Conservation (phyloP, 31 red algal genomes). For the Porphyra umbilicalis region DNA sequence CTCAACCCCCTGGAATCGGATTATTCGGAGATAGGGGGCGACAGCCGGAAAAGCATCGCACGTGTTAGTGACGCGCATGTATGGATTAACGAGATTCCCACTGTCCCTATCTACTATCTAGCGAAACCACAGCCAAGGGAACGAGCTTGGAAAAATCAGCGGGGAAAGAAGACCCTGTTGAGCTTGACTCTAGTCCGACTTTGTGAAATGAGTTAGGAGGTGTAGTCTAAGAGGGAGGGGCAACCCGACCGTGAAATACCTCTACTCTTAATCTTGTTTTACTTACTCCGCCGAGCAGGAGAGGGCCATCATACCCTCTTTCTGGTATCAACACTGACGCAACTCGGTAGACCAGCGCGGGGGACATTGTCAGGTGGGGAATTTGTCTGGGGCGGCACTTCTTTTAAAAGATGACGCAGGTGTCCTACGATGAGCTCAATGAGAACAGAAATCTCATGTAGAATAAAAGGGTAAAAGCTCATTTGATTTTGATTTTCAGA, state of each 20-base stretch:
- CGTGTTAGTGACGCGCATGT: slow-evolving; percentile 64
- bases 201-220: slow-evolving; percentile 78
- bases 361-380: slow-evolving; percentile 40
- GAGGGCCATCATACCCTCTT: slow-evolving; percentile 3
- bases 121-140: slow-evolving; percentile 56
- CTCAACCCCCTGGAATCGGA: no score
- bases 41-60: no score
- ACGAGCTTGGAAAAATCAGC: slow-evolving; percentile 37
- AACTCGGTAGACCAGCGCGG: slow-evolving; percentile 1
- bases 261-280: slow-evolving; percentile 77
- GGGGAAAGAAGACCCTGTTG: no score
- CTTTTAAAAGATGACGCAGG: slow-evolving; percentile 40
- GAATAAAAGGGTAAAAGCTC: slow-evolving; percentile 79
- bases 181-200: no score
- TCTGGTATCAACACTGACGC: not conserved
- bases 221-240: slow-evolving; percentile 70
- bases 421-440: slow-evolving; percentile 80
- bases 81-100: no score
- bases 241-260: slow-evolving; percentile 54
- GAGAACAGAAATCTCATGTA: slow-evolving; percentile 78
- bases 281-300: no score
- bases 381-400: slow-evolving; percentile 48
- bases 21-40: no score
- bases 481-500: slow-evolving; percentile 64
- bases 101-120: slow-evolving; percentile 71